Conservation (phyloP, 225 moss, liverwort and hornwort species). For the Pseudisothecium myosuroides region DNA sequence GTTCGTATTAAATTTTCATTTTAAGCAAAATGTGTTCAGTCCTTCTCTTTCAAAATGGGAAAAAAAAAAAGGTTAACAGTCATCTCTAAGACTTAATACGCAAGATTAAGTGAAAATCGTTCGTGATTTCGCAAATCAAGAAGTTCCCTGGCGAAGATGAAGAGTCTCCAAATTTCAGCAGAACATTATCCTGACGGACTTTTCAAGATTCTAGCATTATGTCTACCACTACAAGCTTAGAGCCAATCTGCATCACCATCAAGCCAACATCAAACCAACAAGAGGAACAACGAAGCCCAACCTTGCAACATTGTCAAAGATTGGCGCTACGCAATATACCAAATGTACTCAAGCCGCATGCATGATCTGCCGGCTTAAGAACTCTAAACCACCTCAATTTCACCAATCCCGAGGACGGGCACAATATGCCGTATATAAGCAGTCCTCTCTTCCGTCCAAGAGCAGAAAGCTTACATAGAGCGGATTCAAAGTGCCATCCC, state of each 20-base stretch:
- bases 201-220: neutral
- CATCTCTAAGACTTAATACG: neutral
- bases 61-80: neutral
- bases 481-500: neutral
- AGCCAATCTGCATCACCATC: neutral
- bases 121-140: neutral
- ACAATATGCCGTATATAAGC: neutral
- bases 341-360: neutral
- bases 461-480: neutral
- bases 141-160: neutral
- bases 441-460: neutral
- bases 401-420: neutral
- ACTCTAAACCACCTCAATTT: neutral
- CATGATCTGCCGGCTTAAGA: neutral
- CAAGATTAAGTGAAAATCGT: neutral
- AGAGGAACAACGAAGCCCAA: neutral
- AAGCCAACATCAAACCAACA: neutral
- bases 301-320: slow-evolving; percentile 7
- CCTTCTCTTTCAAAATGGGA: neutral
- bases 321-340: neutral
- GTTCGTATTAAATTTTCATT: neutral
- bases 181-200: neutral
- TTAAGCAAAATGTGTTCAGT: neutral
- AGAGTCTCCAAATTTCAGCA: neutral
- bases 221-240: neutral